Conservation (phyloP, 192 early-diverging fungal species). For the Coemansia sp. region DNA sequence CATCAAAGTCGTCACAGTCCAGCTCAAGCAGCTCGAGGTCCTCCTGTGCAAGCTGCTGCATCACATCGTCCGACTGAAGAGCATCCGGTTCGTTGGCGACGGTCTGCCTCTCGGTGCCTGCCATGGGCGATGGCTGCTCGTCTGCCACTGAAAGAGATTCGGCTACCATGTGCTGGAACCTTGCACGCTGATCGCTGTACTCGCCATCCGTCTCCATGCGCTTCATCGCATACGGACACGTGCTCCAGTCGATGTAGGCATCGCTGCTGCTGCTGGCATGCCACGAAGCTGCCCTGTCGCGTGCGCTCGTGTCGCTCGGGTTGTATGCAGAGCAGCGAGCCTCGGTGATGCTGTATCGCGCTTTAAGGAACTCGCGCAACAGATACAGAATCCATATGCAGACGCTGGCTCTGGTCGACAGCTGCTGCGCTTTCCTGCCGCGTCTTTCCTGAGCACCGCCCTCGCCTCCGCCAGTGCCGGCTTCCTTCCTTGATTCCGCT, state of each 20-base stretch:
- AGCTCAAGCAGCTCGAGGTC: slow-evolving; percentile 34
- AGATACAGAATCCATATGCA: slow-evolving; percentile 63
- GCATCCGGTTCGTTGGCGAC: not conserved
- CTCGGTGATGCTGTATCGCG: slow-evolving; percentile 58
- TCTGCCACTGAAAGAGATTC: slow-evolving; percentile 28
- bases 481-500: slow-evolving; percentile 11
- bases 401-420: slow-evolving; percentile 58
- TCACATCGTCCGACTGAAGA: slow-evolving; percentile 5
- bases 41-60: slow-evolving; percentile 13
- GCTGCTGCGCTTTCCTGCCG: slow-evolving; percentile 7
- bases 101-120: not conserved
- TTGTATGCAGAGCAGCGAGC: slow-evolving; percentile 55
- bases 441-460: not conserved
- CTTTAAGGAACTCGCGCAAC: slow-evolving; percentile 65
- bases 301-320: slow-evolving; percentile 47
- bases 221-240: slow-evolving; percentile 33
- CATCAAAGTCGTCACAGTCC: slow-evolving; percentile 8
- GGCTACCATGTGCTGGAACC: slow-evolving; percentile 40
- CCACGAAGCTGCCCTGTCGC: slow-evolving; percentile 61
- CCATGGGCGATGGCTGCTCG: not conserved
- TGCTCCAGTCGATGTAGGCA: slow-evolving; percentile 40
- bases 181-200: slow-evolving; percentile 34
- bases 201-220: slow-evolving; percentile 36
- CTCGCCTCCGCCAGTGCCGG: not conserved
- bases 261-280: slow-evolving; percentile 36